Conservation (phyloP, 495 filamentous ascomycete species). For the Neurospora sp. region DNA sequence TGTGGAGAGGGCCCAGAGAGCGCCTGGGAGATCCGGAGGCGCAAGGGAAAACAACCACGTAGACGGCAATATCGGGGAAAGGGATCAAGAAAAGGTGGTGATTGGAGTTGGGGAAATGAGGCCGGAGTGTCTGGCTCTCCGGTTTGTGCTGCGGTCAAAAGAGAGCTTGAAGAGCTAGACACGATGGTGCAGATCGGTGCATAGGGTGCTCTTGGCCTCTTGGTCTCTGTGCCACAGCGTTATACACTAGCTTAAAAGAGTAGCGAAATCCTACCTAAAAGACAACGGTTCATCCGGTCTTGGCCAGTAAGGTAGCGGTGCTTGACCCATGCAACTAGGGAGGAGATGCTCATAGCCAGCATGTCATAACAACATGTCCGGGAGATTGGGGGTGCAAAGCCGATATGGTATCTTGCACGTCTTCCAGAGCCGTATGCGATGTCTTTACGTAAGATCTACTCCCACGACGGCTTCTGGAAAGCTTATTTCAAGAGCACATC, state of each 20-base stretch:
- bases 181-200: constrained; percentile 19
- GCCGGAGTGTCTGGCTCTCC: background rate
- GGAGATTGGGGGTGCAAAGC: background rate
- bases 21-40: background rate
- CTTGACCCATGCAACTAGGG: background rate
- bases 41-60: background rate
- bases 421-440: background rate
- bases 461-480: background rate
- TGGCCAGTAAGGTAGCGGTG: background rate
- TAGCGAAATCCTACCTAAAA: background rate
- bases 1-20: background rate
- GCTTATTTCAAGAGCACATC: background rate
- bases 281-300: background rate
- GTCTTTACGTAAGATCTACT: background rate
- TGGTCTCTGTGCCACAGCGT: background rate
- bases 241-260: background rate
- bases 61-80: background rate
- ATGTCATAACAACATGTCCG: background rate
- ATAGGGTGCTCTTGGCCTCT: constrained; percentile 1
- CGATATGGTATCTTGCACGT: background rate
- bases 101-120: background rate
- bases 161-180: constrained; percentile 10
- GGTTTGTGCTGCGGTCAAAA: constrained; percentile 16
- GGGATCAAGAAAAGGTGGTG: background rate
- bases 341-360: background rate